Evolutionary conservation across 768 basidiomycete species (phyloP).

Genomic region (Daedaleopsis nitida): DNA sequence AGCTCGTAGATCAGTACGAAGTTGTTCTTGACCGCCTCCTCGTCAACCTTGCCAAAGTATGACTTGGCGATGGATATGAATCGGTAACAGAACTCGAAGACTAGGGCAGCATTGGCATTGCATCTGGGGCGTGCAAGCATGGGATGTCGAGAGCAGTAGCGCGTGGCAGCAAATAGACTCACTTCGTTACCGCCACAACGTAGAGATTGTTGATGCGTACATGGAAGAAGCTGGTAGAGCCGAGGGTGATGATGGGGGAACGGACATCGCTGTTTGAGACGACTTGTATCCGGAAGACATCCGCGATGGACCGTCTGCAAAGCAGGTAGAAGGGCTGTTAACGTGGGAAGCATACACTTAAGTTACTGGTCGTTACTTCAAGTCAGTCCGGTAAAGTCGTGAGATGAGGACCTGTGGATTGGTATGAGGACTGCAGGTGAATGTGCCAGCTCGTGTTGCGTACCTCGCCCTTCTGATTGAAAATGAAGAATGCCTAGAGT

Average conservation of each 20-base stretch:
- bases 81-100: slow-evolving; percentile 97
- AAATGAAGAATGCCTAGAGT: slow-evolving; percentile 92
- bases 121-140: slow-evolving; percentile 49
- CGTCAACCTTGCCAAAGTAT: slow-evolving; percentile 98
- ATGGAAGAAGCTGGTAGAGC: slow-evolving; percentile 99
- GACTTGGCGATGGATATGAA: slow-evolving; percentile 93
- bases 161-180: slow-evolving; percentile 26
- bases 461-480: slow-evolving; percentile 99
- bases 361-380: slow-evolving; percentile 65
- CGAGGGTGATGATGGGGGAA: slow-evolving; percentile 95
- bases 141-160: not conserved
- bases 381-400: slow-evolving; percentile 91
- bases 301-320: slow-evolving; percentile 88
- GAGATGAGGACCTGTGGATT: slow-evolving; percentile 85
- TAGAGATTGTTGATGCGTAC: slow-evolving; percentile 95
- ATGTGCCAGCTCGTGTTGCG: slow-evolving; percentile 23
- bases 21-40: slow-evolving; percentile 98
- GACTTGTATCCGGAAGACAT: slow-evolving; percentile 98
- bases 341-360: not conserved
- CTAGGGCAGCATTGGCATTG: slow-evolving; percentile 96
- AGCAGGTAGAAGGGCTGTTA: not conserved
- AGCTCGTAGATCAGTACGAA: slow-evolving; percentile 98
- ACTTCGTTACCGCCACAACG: slow-evolving; percentile 96
- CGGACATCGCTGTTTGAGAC: slow-evolving; percentile 96
- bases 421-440: not conserved